phyloP scores from a whole-genome alignment of 805 yeast genomes.

The Saccharomycopsis sp. region DNA sequence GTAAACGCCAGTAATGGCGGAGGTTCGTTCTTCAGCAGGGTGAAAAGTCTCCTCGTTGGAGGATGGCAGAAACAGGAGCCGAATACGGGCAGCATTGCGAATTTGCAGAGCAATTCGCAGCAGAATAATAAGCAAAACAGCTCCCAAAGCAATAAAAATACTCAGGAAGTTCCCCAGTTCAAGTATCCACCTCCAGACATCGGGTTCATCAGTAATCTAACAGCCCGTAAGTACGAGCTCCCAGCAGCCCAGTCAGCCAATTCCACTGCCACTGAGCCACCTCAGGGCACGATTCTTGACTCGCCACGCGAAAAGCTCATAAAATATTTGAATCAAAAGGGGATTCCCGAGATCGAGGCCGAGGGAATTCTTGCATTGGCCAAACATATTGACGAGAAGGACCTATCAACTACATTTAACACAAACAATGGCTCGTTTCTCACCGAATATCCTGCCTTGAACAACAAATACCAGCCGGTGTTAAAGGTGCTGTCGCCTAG shows the following conservation, averaged over 20 bases:
- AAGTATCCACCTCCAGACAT: slow-evolving; percentile 19
- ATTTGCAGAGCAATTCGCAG: not conserved
- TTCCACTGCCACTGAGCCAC: not conserved
- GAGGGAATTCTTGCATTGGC: slow-evolving; percentile 21
- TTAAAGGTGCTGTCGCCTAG: not conserved
- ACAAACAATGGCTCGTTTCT: not conserved
- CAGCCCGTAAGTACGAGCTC: slow-evolving; percentile 8
- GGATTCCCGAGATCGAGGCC: slow-evolving; percentile 19
- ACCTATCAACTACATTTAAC: not conserved
- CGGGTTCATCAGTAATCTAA: slow-evolving; percentile 13
- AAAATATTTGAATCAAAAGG: slow-evolving; percentile 14
- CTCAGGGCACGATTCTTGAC: not conserved
- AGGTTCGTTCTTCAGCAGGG: slow-evolving; percentile 8
- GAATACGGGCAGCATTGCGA: too few relatives aligned
- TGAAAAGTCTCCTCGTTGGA: not conserved
- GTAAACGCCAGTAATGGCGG: not conserved
- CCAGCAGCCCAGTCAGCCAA: not conserved
- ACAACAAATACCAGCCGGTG: slow-evolving; percentile 2
- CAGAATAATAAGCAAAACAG: not conserved
- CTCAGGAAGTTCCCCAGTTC: slow-evolving; percentile 14
- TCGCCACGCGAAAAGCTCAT: slow-evolving; percentile 13
- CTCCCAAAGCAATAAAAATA: not conserved
- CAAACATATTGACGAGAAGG: slow-evolving; percentile 15
- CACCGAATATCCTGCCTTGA: not conserved
- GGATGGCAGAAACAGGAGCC: slow-evolving; percentile 1